Percentiles rank a stretch among this genome's conserved stretches.
Conservation (phyloP, 78 protist genomes). For the Pigoraptor vietnamica region DNA sequence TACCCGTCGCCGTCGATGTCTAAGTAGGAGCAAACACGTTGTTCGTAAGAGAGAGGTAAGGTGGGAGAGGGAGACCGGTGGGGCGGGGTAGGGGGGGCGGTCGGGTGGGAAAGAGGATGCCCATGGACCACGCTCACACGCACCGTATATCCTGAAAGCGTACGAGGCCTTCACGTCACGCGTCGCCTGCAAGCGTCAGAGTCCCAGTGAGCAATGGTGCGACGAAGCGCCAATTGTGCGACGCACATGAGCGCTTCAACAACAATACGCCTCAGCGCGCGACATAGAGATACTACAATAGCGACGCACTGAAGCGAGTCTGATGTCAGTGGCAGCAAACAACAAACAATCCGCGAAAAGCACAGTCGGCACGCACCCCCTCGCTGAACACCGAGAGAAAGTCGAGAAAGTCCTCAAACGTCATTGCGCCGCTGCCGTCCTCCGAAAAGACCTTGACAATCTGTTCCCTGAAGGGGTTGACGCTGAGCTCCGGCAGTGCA, state of each 20-base stretch:
- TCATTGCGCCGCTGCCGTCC: not conserved
- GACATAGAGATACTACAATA: too few species aligned
- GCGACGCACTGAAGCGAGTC: too few species aligned
- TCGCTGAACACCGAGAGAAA: constrained; percentile 12
- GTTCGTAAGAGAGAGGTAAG: not conserved
- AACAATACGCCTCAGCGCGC: too few species aligned
- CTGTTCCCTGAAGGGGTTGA: not conserved
- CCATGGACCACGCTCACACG: too few species aligned
- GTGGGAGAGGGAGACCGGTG: too few species aligned
- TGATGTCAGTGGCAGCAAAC: not conserved
- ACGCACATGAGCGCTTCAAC: too few species aligned
- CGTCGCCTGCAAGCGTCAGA: not conserved
- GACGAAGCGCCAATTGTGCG: too few species aligned
- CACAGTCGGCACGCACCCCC: not conserved
- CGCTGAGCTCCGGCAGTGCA: not conserved
- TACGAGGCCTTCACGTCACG: constrained; percentile 7
- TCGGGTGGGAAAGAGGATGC: too few species aligned
- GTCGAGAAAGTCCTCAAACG: constrained; percentile 19
- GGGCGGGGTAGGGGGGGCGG: too few species aligned
- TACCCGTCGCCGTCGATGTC: not conserved
- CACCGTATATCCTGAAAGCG: constrained; percentile 7
- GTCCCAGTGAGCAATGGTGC: not conserved
- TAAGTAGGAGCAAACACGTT: not conserved
- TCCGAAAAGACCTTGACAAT: not conserved
- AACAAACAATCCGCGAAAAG: not conserved